phyloP scores from a whole-genome alignment of 2,329 filamentous ascomycete genomes.

The Colletotrichum acutatum region DNA sequence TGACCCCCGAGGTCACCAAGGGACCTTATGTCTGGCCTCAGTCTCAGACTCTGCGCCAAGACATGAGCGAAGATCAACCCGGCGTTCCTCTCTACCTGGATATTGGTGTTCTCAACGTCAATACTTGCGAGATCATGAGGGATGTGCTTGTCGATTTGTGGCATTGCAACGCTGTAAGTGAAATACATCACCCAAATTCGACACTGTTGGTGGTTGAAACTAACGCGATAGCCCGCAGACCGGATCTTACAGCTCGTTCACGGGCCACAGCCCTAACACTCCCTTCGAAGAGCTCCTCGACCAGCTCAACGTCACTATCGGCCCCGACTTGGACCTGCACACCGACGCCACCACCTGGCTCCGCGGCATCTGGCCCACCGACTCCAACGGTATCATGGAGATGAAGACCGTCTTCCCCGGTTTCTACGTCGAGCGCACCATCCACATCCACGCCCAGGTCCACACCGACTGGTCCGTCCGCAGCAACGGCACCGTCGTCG shows the following conservation, averaged over 20 bases:
- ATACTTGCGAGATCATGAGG: conserved; percentile 35
- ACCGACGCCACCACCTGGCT: conserved; percentile 28
- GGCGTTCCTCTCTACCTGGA: conserved; percentile 54
- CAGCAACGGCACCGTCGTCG: conserved; percentile 31
- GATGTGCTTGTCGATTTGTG: conserved; percentile 29
- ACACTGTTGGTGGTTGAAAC: not conserved
- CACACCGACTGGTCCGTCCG: conserved; percentile 46
- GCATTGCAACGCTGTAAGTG: conserved; percentile 29
- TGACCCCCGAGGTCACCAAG: conserved; percentile 27
- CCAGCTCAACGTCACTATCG: conserved; percentile 28
- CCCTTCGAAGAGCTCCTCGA: conserved; percentile 27
- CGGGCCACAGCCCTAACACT: conserved; percentile 8
- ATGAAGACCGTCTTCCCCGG: conserved; percentile 57
- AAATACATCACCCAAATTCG: no score
- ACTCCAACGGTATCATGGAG: conserved; percentile 42
- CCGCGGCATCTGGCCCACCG: conserved; percentile 37
- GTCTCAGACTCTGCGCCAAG: conserved; percentile 55
- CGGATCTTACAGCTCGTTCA: conserved; percentile 30
- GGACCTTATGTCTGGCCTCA: conserved; percentile 46
- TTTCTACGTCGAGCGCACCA: conserved; percentile 56
- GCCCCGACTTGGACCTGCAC: conserved; percentile 22
- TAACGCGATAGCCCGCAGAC: not conserved
- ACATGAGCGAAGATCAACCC: conserved; percentile 54
- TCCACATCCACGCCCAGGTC: conserved; percentile 59
- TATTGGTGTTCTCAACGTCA: conserved; percentile 39